A percentile compares a stretch with the other conserved stretches of the same genome.
These are phyloP conservation scores for Claviceps citrina DNA, from an alignment of 2,329 filamentous ascomycete species.

Conservation along the genomic window DNA sequence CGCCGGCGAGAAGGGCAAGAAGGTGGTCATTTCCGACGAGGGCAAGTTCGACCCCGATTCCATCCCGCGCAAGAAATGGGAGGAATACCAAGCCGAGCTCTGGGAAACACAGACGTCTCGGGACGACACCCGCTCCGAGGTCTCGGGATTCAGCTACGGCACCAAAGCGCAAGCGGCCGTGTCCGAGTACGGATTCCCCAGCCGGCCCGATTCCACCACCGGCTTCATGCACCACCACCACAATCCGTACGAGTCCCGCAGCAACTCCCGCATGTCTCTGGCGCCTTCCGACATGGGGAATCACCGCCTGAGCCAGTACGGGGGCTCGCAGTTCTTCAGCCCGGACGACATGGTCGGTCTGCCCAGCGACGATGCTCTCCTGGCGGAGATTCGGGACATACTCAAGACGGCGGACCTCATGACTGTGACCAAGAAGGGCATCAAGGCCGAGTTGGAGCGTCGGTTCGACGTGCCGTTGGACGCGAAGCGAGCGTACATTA, in stretches of 20 bases:
- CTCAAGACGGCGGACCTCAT: conserved; percentile 84
- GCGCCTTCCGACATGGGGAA: conserved; percentile 52
- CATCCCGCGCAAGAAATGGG: conserved; percentile 97
- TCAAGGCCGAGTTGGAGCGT: conserved; percentile 84
- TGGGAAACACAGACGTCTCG: conserved; percentile 88
- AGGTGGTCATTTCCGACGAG: conserved; percentile 87
- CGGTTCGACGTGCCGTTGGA: conserved; percentile 80
- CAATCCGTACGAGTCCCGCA: conserved; percentile 31
- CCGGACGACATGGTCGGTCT: conserved; percentile 58
- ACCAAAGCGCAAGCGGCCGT: conserved; percentile 57
- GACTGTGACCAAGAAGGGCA: conserved; percentile 96
- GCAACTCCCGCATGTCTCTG: conserved; percentile 61
- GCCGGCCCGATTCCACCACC: conserved; percentile 40
- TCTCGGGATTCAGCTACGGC: conserved; percentile 87
- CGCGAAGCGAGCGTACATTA: conserved; percentile 81
- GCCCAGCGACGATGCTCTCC: conserved; percentile 74
- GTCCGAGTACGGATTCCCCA: conserved; percentile 56
- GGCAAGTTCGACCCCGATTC: conserved; percentile 89
- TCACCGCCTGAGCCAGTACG: conserved; percentile 46
- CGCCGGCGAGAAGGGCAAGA: conserved; percentile 81
- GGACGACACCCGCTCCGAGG: conserved; percentile 66
- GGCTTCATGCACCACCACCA: conserved; percentile 39
- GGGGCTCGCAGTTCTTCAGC: conserved; percentile 42
- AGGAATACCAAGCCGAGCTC: conserved; percentile 94
- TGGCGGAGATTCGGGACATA: conserved; percentile 91